Evolutionary conservation across 495 filamentous ascomycete genomes (phyloP).

Genomic region (Podospora anserina): DNA sequence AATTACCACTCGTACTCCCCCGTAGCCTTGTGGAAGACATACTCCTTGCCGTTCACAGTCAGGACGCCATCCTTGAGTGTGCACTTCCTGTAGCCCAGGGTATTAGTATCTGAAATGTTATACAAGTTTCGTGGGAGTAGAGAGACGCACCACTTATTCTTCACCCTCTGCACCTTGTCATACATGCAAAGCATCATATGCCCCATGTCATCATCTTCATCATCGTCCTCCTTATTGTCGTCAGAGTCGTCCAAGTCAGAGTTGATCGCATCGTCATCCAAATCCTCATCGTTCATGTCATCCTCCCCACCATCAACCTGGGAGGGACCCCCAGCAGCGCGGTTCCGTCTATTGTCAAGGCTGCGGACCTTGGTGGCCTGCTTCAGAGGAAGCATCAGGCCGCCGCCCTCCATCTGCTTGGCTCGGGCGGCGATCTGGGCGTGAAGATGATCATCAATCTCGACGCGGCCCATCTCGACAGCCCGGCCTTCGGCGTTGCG

Average conservation of each 20-base stretch:
- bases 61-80: constrained; percentile 94
- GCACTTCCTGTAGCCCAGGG: constrained; percentile 65
- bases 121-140: neutral
- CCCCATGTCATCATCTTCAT: constrained; percentile 73
- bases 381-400: constrained; percentile 70
- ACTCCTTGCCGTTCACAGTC: constrained; percentile 87
- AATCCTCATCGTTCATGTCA: constrained; percentile 58
- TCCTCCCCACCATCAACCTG: constrained; percentile 73
- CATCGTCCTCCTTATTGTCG: constrained; percentile 72
- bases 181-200: constrained; percentile 98
- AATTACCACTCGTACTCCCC: constrained; percentile 96
- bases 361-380: constrained; percentile 38
- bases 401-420: constrained; percentile 71
- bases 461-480: constrained; percentile 49
- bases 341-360: constrained; percentile 27
- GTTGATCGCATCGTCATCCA: constrained; percentile 95
- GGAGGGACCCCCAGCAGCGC: constrained; percentile 26
- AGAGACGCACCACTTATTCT: constrained; percentile 86
- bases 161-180: constrained; percentile 97
- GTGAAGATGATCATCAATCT: constrained; percentile 60
- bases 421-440: constrained; percentile 65
- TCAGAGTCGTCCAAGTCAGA: constrained; percentile 96
- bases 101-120: neutral
- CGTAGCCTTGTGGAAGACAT: constrained; percentile 94
- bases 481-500: constrained; percentile 35